Conservation (phyloP, 2,329 filamentous ascomycete genomes). For the Verticillium tricorpus region DNA sequence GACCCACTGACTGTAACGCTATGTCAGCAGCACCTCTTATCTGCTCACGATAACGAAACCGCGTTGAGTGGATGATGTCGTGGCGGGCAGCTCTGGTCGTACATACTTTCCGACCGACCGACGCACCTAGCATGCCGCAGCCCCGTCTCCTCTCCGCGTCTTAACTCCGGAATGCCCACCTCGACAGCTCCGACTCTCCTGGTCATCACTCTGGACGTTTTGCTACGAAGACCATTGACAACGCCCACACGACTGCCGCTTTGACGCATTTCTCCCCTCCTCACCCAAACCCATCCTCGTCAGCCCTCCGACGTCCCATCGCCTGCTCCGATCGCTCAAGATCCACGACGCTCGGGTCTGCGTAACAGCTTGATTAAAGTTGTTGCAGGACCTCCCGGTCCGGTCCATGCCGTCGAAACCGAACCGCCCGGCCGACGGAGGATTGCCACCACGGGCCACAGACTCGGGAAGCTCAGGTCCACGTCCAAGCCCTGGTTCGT, state of each 20-base stretch:
- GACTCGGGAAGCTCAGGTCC: background rate
- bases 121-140: background rate
- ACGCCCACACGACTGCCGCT: background rate
- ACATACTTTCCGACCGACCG: background rate
- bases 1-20: background rate
- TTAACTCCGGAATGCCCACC: background rate
- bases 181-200: background rate
- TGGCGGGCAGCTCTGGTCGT: background rate
- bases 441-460: conserved; percentile 13
- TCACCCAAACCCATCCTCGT: background rate
- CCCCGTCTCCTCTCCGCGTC: background rate
- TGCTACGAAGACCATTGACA: background rate
- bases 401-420: conserved; percentile 14
- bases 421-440: conserved; percentile 8
- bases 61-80: background rate
- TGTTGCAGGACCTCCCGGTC: conserved; percentile 8
- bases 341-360: background rate
- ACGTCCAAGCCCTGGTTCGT: conserved; percentile 1
- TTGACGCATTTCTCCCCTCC: background rate
- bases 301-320: background rate
- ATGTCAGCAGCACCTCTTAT: background rate
- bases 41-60: background rate
- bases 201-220: background rate
- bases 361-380: conserved; percentile 13
- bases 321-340: background rate